Conservation (phyloP, 108 stramenopile genomes). For the Cylindrotheca fusiformis region DNA sequence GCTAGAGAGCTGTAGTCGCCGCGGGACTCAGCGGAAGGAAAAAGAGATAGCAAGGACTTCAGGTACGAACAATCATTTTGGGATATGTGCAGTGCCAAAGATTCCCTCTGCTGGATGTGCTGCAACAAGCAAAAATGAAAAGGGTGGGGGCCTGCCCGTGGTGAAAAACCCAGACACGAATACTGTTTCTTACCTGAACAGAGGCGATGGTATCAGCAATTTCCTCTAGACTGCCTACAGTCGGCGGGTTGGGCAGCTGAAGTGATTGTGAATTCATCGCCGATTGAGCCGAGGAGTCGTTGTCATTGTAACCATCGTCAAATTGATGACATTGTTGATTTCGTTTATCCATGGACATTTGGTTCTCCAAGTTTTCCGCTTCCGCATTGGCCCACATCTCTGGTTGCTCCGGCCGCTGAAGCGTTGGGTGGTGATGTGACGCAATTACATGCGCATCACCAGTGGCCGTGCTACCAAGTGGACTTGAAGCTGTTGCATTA, state of each 20-base stretch:
- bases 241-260: constrained; percentile 74
- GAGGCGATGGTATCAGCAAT: constrained; percentile 66
- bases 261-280: constrained; percentile 14
- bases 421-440: constrained; percentile 42
- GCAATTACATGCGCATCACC: constrained; percentile 46
- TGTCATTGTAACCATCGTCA: constrained; percentile 25
- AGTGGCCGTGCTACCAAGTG: constrained; percentile 9
- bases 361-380: constrained; percentile 9
- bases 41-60: constrained; percentile 56
- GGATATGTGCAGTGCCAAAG: constrained; percentile 62
- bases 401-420: constrained; percentile 46
- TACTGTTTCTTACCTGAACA: constrained; percentile 25
- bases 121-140: constrained; percentile 5
- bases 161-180: no score
- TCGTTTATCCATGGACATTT: not conserved
- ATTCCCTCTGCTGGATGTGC: constrained; percentile 70
- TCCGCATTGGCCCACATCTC: constrained; percentile 35
- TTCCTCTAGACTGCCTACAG: constrained; percentile 57
- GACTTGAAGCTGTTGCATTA: not conserved
- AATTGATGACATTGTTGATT: constrained; percentile 14
- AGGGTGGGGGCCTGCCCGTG: not conserved
- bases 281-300: not conserved
- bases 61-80: constrained; percentile 78
- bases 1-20: constrained; percentile 57
- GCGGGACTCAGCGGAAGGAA: constrained; percentile 53